phyloP scores from a whole-genome alignment of 1,284 basidiomycete species.

The Ganoderma meredithae region DNA sequence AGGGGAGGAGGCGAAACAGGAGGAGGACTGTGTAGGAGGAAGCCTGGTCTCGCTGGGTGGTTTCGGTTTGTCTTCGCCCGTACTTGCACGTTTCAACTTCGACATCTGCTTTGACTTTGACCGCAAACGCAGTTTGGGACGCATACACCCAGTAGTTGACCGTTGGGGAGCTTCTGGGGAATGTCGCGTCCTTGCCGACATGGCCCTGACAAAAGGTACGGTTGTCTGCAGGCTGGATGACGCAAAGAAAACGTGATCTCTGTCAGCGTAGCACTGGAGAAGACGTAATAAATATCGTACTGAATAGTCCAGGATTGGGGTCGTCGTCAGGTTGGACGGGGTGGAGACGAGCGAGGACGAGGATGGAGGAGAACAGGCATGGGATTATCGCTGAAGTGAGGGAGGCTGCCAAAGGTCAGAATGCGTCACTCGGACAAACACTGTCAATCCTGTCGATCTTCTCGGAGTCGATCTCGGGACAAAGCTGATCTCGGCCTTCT shows the following conservation, averaged over 20 bases:
- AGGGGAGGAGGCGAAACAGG: background rate
- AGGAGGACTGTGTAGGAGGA: constrained; percentile 10
- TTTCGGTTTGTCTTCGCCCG: constrained; percentile 1
- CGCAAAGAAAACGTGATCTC: background rate
- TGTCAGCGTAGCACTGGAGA: background rate
- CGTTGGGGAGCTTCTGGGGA: background rate
- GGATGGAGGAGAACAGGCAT: background rate
- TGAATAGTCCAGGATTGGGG: background rate
- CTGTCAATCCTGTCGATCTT: constrained; percentile 1
- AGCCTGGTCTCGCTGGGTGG: constrained; percentile 16
- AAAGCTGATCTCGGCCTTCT: background rate
- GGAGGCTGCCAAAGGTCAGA: constrained; percentile 1
- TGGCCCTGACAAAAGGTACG: background rate
- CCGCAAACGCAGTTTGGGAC: constrained; percentile 17
- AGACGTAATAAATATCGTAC: background rate
- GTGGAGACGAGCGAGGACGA: background rate
- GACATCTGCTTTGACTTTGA: constrained; percentile 12
- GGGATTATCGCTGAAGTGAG: background rate
- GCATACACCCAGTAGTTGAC: constrained; percentile 18
- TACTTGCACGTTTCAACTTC: constrained; percentile 20
- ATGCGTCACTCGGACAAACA: constrained; percentile 4
- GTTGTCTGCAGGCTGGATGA: background rate
- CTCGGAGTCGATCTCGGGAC: background rate
- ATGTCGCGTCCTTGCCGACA: background rate
- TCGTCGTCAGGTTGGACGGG: background rate